These are phyloP conservation scores for Naganishia antarctica DNA, from an alignment of 768 basidiomycete species.

Conservation along the genomic window DNA sequence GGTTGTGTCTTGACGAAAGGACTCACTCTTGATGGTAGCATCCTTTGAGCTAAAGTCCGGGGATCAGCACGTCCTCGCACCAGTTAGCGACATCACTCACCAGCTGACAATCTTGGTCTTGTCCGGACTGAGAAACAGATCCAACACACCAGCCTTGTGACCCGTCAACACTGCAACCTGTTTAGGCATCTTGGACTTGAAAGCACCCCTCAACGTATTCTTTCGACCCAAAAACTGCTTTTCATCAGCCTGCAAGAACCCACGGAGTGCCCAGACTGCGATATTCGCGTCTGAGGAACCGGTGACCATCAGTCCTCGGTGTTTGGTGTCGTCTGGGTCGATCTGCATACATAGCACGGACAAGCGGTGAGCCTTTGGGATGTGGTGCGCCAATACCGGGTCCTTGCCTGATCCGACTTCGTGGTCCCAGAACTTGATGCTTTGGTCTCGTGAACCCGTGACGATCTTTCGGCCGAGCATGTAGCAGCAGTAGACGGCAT, in stretches of 20 bases:
- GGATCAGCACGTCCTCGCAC: background rate
- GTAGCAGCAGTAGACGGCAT: slow-evolving; percentile 26
- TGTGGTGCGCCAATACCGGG: background rate
- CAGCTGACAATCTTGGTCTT: slow-evolving; percentile 21
- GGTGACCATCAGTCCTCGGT: slow-evolving; percentile 22
- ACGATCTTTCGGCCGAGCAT: slow-evolving; percentile 19
- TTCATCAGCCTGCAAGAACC: slow-evolving; percentile 11
- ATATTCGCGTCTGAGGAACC: slow-evolving; percentile 25
- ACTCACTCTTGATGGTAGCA: slow-evolving; percentile 27
- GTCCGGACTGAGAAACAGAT: slow-evolving; percentile 14
- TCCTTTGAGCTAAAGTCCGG: slow-evolving; percentile 26
- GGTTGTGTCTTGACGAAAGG: background rate
- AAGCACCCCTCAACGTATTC: background rate
- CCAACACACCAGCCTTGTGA: slow-evolving; percentile 27
- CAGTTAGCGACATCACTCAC: background rate
- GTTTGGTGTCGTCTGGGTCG: slow-evolving; percentile 8
- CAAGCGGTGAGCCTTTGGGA: slow-evolving; percentile 21
- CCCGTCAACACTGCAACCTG: slow-evolving; percentile 16
- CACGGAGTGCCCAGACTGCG: slow-evolving; percentile 24
- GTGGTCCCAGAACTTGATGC: slow-evolving; percentile 25
- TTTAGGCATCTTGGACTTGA: slow-evolving; percentile 19
- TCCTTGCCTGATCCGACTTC: background rate
- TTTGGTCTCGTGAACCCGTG: slow-evolving; percentile 24
- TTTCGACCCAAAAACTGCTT: background rate
- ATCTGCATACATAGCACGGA: slow-evolving; percentile 27